These are phyloP conservation scores for Asterionellopsis glacialis DNA, from an alignment of 108 stramenopile species.

Conservation along the genomic window DNA sequence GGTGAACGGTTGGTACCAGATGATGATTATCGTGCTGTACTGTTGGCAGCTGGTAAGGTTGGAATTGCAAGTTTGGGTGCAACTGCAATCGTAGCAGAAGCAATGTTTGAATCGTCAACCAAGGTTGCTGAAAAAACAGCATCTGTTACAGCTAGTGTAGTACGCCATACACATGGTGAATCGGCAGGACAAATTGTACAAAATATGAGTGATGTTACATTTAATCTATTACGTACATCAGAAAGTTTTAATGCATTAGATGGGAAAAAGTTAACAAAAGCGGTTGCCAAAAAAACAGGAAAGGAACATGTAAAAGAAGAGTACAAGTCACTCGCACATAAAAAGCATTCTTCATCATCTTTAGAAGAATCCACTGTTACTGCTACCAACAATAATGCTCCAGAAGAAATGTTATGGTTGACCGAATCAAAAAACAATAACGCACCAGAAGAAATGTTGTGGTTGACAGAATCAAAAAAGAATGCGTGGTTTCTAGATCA, in stretches of 20 bases:
- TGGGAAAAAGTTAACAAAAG: constrained; percentile 12
- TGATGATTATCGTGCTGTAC: constrained; percentile 12
- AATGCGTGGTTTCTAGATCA: too few species aligned
- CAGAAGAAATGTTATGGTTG: too few species aligned
- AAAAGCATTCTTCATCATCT: too few species aligned
- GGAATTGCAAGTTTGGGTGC: constrained; percentile 42
- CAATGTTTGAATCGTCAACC: constrained; percentile 25
- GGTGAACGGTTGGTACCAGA: constrained; percentile 23
- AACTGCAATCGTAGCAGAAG: constrained; percentile 36
- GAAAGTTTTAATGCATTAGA: constrained; percentile 20
- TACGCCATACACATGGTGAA: constrained; percentile 41
- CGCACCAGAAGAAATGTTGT: too few species aligned
- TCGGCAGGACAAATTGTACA: constrained; percentile 29
- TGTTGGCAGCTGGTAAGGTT: constrained; percentile 31
- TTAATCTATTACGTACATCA: constrained; percentile 27
- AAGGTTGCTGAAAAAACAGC: constrained; percentile 18
- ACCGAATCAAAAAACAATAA: too few species aligned
- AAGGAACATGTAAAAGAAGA: constrained; percentile 25
- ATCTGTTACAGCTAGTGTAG: constrained; percentile 27
- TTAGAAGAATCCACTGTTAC: too few species aligned
- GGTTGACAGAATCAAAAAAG: too few species aligned
- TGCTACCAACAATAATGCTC: too few species aligned
- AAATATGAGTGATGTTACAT: constrained; percentile 30
- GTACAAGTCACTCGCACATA: background rate
- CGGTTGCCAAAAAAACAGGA: constrained; percentile 20